phyloP scores from a whole-genome alignment of 176 grass and related monocot genomes.

The Oryza meridionalis region DNA sequence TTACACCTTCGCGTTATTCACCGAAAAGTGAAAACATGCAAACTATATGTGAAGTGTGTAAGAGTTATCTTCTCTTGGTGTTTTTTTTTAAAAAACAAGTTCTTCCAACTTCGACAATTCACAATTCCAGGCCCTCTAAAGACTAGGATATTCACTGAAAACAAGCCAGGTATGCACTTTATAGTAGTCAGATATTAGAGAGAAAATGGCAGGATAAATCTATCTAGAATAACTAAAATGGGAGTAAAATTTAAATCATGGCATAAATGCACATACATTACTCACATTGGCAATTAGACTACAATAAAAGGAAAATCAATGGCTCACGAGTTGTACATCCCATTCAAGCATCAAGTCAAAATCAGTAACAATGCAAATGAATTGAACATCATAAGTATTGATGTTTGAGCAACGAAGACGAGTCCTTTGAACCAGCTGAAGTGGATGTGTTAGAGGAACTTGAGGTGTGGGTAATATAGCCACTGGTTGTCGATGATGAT shows the following conservation, averaged over 20 bases:
- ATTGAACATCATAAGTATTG: not conserved
- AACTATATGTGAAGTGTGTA: too few species aligned
- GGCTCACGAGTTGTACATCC: too few species aligned
- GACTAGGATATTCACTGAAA: too few species aligned
- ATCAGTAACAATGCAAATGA: not conserved
- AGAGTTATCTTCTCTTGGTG: too few species aligned
- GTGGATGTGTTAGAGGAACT: not conserved
- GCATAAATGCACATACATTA: not conserved
- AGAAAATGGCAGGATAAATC: not conserved
- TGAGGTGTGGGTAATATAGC: not conserved
- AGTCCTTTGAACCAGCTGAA: not conserved
- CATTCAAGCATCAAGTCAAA: not conserved
- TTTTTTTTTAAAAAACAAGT: too few species aligned
- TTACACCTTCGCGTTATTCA: too few species aligned
- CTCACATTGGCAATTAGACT: not conserved
- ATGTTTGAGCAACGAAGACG: conserved; percentile 23
- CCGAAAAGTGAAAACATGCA: too few species aligned
- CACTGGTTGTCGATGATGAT: not conserved
- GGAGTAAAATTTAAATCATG: not conserved
- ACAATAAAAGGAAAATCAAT: not conserved
- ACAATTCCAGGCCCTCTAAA: too few species aligned
- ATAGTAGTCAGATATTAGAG: not conserved
- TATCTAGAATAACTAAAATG: not conserved
- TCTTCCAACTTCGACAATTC: too few species aligned
- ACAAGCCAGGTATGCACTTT: not conserved